These are phyloP conservation scores for Fonsecaea pugnacius DNA, from an alignment of 2,329 filamentous ascomycete species.

Conservation along the genomic window DNA sequence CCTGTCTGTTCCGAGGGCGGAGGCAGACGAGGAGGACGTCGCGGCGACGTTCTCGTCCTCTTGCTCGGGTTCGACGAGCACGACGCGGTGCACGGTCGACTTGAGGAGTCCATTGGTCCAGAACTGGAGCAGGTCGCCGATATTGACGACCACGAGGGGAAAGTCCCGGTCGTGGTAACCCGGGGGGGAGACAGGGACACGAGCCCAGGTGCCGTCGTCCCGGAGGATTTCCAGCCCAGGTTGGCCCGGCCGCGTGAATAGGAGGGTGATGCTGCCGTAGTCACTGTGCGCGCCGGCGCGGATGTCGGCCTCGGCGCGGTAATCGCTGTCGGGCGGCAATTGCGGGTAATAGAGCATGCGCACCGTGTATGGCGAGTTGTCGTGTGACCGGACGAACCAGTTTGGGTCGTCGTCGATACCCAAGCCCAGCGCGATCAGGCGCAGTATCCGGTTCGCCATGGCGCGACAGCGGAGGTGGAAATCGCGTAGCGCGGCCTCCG, in stretches of 20 bases:
- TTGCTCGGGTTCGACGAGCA: slow-evolving; percentile 61
- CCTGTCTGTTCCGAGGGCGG: slow-evolving; percentile 47
- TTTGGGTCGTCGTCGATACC: slow-evolving; percentile 52
- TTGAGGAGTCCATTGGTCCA: slow-evolving; percentile 90
- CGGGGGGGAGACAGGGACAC: slow-evolving; percentile 68
- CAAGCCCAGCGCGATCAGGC: slow-evolving; percentile 79
- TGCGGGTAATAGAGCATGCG: slow-evolving; percentile 25
- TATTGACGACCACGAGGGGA: slow-evolving; percentile 71
- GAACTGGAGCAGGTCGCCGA: slow-evolving; percentile 73
- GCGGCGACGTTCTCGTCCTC: neutral
- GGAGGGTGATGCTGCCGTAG: slow-evolving; percentile 62
- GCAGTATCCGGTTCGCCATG: slow-evolving; percentile 73
- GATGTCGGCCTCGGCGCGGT: slow-evolving; percentile 35
- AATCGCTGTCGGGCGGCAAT: slow-evolving; percentile 17
- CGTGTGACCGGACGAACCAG: slow-evolving; percentile 39
- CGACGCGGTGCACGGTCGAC: slow-evolving; percentile 85
- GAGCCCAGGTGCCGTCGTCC: slow-evolving; percentile 63
- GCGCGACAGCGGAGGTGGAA: slow-evolving; percentile 73
- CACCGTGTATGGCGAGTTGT: slow-evolving; percentile 14
- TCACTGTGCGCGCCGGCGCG: slow-evolving; percentile 28
- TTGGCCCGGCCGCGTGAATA: slow-evolving; percentile 85
- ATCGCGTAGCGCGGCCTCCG: slow-evolving; percentile 51
- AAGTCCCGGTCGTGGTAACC: slow-evolving; percentile 49
- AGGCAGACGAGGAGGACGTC: too few relatives aligned
- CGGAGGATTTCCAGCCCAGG: slow-evolving; percentile 83